These are phyloP conservation scores for Dryas alaskensis DNA, from an alignment of 306 rosid genomes.

Conservation along the genomic window DNA sequence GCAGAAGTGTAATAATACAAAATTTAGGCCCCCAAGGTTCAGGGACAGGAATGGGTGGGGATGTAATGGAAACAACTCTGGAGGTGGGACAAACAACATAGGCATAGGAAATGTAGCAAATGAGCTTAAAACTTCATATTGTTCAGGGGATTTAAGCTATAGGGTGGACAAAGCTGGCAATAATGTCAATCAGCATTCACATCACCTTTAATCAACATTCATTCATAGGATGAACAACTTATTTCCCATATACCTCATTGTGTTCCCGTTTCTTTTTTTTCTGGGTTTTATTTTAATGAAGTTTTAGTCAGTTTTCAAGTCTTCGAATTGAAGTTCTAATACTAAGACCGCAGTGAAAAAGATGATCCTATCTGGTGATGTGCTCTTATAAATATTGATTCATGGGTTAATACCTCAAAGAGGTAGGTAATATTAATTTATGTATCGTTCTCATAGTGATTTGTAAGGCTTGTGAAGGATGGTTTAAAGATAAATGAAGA, in stretches of 20 bases:
- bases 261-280: constrained; percentile 58
- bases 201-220: constrained; percentile 54
- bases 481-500: not conserved
- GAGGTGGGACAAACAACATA: constrained; percentile 38
- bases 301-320: constrained; percentile 52
- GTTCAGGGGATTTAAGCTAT: constrained; percentile 58
- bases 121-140: constrained; percentile 45
- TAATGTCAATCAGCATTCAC: constrained; percentile 60
- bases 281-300: constrained; percentile 47
- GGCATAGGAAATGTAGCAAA: constrained; percentile 51
- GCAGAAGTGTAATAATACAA: constrained; percentile 78
- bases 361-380: constrained; percentile 19
- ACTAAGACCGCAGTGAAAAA: constrained; percentile 14
- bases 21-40: constrained; percentile 54
- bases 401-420: constrained; percentile 33
- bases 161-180: constrained; percentile 58
- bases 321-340: constrained; percentile 17
- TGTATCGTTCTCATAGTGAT: constrained; percentile 24
- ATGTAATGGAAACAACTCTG: constrained; percentile 42
- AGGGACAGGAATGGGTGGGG: constrained; percentile 47
- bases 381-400: constrained; percentile 33
- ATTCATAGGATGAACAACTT: constrained; percentile 51
- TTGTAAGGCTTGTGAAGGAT: constrained; percentile 12
- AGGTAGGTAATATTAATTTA: constrained; percentile 45
- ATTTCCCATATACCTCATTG: constrained; percentile 43